Conservation (phyloP, 768 basidiomycete genomes). For the Bullera alba region DNA sequence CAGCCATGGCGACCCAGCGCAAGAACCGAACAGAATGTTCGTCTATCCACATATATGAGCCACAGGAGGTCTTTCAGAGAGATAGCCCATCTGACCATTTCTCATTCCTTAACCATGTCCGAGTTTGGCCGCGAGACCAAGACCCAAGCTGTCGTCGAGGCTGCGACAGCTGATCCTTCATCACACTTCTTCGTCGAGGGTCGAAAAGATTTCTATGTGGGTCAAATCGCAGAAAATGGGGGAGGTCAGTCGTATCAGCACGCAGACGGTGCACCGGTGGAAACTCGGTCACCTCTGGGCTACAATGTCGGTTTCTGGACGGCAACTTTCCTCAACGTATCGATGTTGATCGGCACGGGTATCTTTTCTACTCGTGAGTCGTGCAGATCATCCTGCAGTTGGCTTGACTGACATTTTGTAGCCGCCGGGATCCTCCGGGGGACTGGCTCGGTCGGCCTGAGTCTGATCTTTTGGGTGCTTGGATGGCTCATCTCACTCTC, state of each 20-base stretch:
- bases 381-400: background rate
- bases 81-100: too few relatives aligned
- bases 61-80: too few relatives aligned
- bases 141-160: too few relatives aligned
- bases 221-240: conserved; percentile 13
- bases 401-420: background rate
- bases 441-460: conserved; percentile 20
- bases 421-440: conserved; percentile 9
- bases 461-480: conserved; percentile 21
- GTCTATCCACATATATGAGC: too few relatives aligned
- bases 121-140: too few relatives aligned
- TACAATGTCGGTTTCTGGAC: conserved; percentile 18
- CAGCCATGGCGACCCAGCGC: too few relatives aligned
- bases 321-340: conserved; percentile 16
- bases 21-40: too few relatives aligned
- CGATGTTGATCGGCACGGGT: conserved; percentile 29
- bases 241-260: conserved; percentile 13
- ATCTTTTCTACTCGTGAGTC: conserved; percentile 23
- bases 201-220: conserved; percentile 7
- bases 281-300: conserved; percentile 16
- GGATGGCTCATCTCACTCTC: conserved; percentile 16
- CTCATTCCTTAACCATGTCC: too few relatives aligned
- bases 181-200: conserved; percentile 5
- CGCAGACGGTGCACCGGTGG: conserved; percentile 23
- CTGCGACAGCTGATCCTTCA: too few relatives aligned